A percentile compares a stretch with the other conserved stretches of the same genome.
phyloP scores from a whole-genome alignment of 2,329 filamentous ascomycete species.

The Ophiocordyceps polyrhachis-furcata region DNA sequence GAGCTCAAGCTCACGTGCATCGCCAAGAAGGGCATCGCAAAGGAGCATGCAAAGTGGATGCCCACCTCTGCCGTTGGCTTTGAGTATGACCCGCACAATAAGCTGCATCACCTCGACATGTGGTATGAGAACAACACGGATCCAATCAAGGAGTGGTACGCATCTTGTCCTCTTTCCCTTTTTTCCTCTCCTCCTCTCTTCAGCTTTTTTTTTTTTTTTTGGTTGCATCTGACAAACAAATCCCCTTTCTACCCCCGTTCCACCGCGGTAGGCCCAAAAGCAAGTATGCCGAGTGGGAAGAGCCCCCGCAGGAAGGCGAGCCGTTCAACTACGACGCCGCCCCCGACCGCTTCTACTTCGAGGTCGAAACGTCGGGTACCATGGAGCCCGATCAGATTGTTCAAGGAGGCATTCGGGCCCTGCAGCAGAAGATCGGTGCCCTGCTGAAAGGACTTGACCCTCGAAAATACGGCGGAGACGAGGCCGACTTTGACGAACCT shows the following conservation, averaged over 20 bases:
- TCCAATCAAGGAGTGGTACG: conserved; percentile 66
- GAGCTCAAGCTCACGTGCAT: conserved; percentile 81
- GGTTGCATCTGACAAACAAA: neutral
- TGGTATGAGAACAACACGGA: conserved; percentile 75
- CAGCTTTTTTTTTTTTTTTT: neutral
- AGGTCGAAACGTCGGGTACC: conserved; percentile 76
- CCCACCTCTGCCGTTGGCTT: conserved; percentile 85
- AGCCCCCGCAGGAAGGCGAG: conserved; percentile 62
- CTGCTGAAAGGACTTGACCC: conserved; percentile 44
- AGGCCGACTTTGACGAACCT: conserved; percentile 42
- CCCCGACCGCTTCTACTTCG: conserved; percentile 76
- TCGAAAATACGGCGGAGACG: conserved; percentile 30
- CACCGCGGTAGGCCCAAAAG: conserved; percentile 48
- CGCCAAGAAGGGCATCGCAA: conserved; percentile 95
- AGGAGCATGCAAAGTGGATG: conserved; percentile 97
- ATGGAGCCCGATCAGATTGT: conserved; percentile 83
- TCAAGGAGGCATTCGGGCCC: conserved; percentile 67
- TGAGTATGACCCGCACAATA: conserved; percentile 97
- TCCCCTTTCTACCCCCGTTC: neutral
- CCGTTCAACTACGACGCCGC: conserved; percentile 81
- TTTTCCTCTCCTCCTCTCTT: neutral
- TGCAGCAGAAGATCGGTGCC: conserved; percentile 77
- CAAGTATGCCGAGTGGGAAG: conserved; percentile 63
- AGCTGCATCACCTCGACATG: conserved; percentile 74
- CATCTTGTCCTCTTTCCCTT: neutral